A percentile compares a stretch with the other conserved stretches of the same genome.
phyloP scores from a whole-genome alignment of 192 early-diverging fungal species.

The Helicostylum pulchrum region DNA sequence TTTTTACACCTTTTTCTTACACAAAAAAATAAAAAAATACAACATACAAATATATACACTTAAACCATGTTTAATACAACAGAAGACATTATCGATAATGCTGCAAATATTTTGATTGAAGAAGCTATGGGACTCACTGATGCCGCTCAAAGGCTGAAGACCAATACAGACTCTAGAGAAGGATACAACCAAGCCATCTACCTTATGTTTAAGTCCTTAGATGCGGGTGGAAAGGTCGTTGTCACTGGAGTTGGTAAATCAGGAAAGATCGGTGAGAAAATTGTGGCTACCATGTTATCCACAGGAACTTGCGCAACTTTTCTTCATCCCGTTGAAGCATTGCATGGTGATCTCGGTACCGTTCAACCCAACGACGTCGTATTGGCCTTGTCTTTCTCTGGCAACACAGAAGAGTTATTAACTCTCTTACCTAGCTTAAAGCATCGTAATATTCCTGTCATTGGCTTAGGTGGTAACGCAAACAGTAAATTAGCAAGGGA shows the following conservation, averaged over 20 bases:
- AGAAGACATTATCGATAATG: conserved; percentile 29
- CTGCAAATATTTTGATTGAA: conserved; percentile 32
- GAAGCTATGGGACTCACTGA: conserved; percentile 36
- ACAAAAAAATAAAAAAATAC: no score
- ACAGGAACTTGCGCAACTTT: conserved; percentile 39
- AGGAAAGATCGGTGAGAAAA: conserved; percentile 48
- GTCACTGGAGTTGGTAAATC: conserved; percentile 48
- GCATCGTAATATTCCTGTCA: conserved; percentile 36
- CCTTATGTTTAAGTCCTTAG: conserved; percentile 29
- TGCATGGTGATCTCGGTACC: conserved; percentile 45
- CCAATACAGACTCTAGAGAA: neutral
- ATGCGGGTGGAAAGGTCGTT: conserved; percentile 42
- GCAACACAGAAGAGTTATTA: conserved; percentile 44
- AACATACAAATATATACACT: no score
- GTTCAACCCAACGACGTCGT: conserved; percentile 36
- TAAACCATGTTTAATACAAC: conserved; percentile 4
- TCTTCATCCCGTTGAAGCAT: conserved; percentile 44
- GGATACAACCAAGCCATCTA: conserved; percentile 39
- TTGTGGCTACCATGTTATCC: conserved; percentile 41
- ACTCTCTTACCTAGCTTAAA: conserved; percentile 36
- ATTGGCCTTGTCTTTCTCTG: conserved; percentile 43
- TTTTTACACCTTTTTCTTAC: no score
- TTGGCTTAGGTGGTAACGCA: conserved; percentile 41
- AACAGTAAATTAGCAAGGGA: conserved; percentile 40
- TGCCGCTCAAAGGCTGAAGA: conserved; percentile 32